A percentile compares a stretch with the other conserved stretches of the same genome.
Evolutionary conservation across 1,284 basidiomycete genomes (phyloP).

Genomic region (Pascua sp.): DNA sequence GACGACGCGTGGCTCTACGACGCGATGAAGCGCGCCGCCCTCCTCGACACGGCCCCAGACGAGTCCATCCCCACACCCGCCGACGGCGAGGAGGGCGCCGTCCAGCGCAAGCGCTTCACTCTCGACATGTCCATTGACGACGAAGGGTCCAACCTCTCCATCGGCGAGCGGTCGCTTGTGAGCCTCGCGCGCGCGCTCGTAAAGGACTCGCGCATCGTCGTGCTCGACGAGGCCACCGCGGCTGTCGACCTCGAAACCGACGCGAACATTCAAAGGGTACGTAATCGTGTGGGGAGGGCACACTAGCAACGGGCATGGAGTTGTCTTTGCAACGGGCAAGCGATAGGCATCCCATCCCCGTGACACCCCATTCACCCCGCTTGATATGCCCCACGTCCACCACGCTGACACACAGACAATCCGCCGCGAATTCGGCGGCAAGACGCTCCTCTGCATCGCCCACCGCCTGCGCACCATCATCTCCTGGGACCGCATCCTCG

Average conservation of each 20-base stretch:
- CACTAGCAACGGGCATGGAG: too few relatives aligned
- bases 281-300: too few relatives aligned
- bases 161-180: constrained; percentile 40
- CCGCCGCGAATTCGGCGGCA: constrained; percentile 60
- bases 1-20: constrained; percentile 76
- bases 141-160: constrained; percentile 30
- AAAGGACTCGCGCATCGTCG: constrained; percentile 64
- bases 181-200: constrained; percentile 67
- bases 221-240: constrained; percentile 55
- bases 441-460: constrained; percentile 64
- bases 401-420: constrained; percentile 54
- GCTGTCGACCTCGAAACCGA: constrained; percentile 77
- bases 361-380: too few relatives aligned
- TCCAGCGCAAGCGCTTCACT: constrained; percentile 51
- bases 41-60: constrained; percentile 50
- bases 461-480: constrained; percentile 70
- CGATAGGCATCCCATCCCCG: too few relatives aligned
- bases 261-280: constrained; percentile 59
- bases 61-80: too few relatives aligned
- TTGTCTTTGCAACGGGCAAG: too few relatives aligned
- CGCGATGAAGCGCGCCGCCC: constrained; percentile 70
- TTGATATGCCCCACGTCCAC: too few relatives aligned
- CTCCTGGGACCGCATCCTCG: constrained; percentile 47
- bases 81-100: neutral
- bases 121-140: constrained; percentile 52